These are phyloP conservation scores for Anthracocystis panici-leucophaei DNA, from an alignment of 1,284 basidiomycete genomes.

Conservation along the genomic window DNA sequence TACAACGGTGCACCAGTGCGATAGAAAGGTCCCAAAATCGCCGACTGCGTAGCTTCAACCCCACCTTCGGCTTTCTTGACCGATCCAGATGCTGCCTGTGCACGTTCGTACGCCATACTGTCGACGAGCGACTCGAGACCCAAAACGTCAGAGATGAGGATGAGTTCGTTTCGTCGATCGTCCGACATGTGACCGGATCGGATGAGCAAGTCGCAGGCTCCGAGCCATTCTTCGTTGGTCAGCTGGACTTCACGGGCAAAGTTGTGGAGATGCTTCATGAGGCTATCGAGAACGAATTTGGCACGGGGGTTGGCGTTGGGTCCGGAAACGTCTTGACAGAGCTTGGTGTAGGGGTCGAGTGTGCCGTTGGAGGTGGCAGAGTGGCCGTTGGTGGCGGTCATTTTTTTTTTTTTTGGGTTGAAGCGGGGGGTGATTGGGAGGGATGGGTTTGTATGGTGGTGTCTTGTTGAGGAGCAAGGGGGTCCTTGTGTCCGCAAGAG, in stretches of 20 bases:
- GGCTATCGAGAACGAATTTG: constrained; percentile 68
- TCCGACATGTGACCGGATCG: constrained; percentile 69
- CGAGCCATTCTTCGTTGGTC: constrained; percentile 70
- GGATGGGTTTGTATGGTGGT: background rate
- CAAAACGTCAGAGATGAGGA: constrained; percentile 70
- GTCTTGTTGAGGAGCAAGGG: background rate
- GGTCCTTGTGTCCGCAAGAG: background rate
- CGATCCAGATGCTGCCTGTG: constrained; percentile 20
- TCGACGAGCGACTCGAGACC: constrained; percentile 70
- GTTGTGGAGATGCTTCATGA: constrained; percentile 69
- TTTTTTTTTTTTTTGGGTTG: constrained; percentile 1
- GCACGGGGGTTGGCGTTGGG: constrained; percentile 67
- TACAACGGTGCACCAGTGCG: constrained; percentile 66
- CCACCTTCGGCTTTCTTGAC: constrained; percentile 32
- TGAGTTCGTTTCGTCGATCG: constrained; percentile 70
- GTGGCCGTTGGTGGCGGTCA: constrained; percentile 35
- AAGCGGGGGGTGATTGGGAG: background rate
- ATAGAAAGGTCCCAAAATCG: constrained; percentile 71
- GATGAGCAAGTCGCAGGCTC: constrained; percentile 69
- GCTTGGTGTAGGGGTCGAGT: constrained; percentile 43
- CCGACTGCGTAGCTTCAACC: constrained; percentile 44
- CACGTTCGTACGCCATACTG: constrained; percentile 40
- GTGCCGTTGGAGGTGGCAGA: constrained; percentile 15
- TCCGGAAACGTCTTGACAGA: constrained; percentile 42
- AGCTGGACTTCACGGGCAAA: constrained; percentile 69